Base-by-base conservation (phyloP, 345 rosid species). In the Turnera subulata region DNA sequence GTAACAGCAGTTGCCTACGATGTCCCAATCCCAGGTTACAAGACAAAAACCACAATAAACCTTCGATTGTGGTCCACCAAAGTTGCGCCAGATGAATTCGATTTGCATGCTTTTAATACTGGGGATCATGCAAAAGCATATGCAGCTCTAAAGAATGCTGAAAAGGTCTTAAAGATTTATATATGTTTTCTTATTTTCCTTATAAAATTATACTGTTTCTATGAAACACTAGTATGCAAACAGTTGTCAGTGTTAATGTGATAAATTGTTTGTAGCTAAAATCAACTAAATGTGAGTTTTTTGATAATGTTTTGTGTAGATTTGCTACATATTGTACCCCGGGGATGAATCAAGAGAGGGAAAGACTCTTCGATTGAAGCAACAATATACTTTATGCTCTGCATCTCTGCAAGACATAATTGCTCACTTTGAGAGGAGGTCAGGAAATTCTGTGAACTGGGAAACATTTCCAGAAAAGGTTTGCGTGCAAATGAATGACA, bases 401-500 rank as follows among this genome's bases (percentile, higher is more conserved):
- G 80, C 79, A 58, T 78, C 80, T 17, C 73, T 78, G 24, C 81
- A 76, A 62, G 83, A 78, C 53, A 81, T 81, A 61, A 73, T 81
- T 46, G 54, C 73, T 42, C 58, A 65, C 50, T 81, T 73, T 64
- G 80, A 71, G 56, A 71, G 60, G 58, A 73, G 79, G 66, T 78
- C 76, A 15, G 66, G 57, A 19, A 56, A 64, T 25, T 25, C 50
- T 20, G 62, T 71, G 53, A 65, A 71, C 29, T 78, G 83, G 81
- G 69, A 74, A 54, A 66, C 10, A 12, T 76, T 81, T 53, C 81
- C 81, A 8, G 76, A 73, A 44, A 81, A 76, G 39, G 78, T 76
- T 56, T 81, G 78, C 10, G 78, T 81, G 19, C 83, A 78, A 59
- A 73, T 81, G 86, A 78, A 81, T 43, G 86, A 78, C 45, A 76